These are phyloP conservation scores for Diaporthe longicolla DNA, from an alignment of 2,329 filamentous ascomycete species.

Conservation along the genomic window DNA sequence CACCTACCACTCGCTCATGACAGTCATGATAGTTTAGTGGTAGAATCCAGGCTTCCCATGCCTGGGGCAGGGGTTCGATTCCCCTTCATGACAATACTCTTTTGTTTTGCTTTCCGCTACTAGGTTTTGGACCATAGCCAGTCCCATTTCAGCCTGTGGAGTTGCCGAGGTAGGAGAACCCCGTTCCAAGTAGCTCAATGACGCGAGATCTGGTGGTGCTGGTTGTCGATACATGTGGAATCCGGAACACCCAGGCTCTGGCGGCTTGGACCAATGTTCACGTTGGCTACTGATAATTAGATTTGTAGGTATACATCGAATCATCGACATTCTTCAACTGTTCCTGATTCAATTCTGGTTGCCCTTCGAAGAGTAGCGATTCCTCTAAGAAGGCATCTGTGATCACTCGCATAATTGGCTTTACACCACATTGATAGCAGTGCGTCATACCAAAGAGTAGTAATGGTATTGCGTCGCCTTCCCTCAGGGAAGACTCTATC, in stretches of 20 bases:
- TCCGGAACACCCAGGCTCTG: too few relatives aligned
- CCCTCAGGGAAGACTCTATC: background rate
- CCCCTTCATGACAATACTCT: conserved; percentile 18
- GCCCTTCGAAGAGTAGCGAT: background rate
- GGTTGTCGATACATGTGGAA: too few relatives aligned
- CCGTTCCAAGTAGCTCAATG: background rate
- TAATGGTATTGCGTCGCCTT: background rate
- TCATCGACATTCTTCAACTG: background rate
- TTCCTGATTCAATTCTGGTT: background rate
- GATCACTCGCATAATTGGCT: too few relatives aligned
- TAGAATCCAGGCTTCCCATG: conserved; percentile 36
- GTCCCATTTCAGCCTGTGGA: too few relatives aligned
- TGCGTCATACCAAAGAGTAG: background rate
- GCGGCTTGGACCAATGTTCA: too few relatives aligned
- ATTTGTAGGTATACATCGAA: too few relatives aligned
- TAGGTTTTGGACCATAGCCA: too few relatives aligned
- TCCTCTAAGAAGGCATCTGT: background rate
- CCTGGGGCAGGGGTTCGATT: conserved; percentile 36
- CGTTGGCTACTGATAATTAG: too few relatives aligned
- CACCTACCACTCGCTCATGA: too few relatives aligned
- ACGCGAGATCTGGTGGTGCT: too few relatives aligned
- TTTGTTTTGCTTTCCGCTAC: background rate
- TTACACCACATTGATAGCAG: background rate
- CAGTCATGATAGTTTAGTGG: conserved; percentile 35
- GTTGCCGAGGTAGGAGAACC: too few relatives aligned